phyloP scores from a whole-genome alignment of 1,284 basidiomycete genomes.

The Anthracocystis setariae region DNA sequence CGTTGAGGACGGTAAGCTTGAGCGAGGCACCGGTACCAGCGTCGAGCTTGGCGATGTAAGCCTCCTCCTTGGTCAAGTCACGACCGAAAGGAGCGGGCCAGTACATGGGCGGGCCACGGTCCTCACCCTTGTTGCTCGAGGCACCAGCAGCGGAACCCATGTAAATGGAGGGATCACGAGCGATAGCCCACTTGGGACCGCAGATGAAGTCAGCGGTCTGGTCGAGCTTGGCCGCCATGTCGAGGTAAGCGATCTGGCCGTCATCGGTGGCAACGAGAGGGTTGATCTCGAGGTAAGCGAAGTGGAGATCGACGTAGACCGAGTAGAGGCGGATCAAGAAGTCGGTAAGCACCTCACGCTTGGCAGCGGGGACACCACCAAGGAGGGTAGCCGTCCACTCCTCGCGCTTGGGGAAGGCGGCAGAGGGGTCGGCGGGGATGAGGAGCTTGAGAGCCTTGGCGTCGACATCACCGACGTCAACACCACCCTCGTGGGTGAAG shows the following conservation, averaged over 20 bases:
- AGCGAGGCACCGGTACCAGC: slow-evolving; percentile 96
- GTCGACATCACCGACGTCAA: slow-evolving; percentile 98
- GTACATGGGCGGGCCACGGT: slow-evolving; percentile 88
- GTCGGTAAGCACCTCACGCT: slow-evolving; percentile 70
- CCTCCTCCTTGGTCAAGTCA: slow-evolving; percentile 97
- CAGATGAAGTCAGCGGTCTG: slow-evolving; percentile 96
- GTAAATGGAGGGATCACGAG: slow-evolving; percentile 85
- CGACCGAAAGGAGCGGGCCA: slow-evolving; percentile 98
- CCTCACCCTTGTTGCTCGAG: slow-evolving; percentile 63
- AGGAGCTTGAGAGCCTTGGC: slow-evolving; percentile 91
- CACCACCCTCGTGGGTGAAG: slow-evolving; percentile 99
- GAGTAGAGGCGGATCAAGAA: slow-evolving; percentile 95
- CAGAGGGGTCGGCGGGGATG: slow-evolving; percentile 81
- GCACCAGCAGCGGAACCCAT: slow-evolving; percentile 70
- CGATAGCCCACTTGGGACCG: slow-evolving; percentile 98
- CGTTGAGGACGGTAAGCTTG: slow-evolving; percentile 95
- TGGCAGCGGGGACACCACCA: slow-evolving; percentile 52
- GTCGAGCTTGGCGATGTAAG: slow-evolving; percentile 98
- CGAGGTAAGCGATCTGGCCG: slow-evolving; percentile 89
- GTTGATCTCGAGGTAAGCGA: slow-evolving; percentile 99
- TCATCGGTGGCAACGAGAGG: slow-evolving; percentile 93
- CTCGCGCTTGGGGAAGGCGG: slow-evolving; percentile 84
- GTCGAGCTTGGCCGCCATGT: slow-evolving; percentile 99
- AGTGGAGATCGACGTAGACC: slow-evolving; percentile 85
- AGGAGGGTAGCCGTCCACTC: slow-evolving; percentile 65